Conservation (phyloP, 1,284 basidiomycete species). For the Fistulina hepatica region DNA sequence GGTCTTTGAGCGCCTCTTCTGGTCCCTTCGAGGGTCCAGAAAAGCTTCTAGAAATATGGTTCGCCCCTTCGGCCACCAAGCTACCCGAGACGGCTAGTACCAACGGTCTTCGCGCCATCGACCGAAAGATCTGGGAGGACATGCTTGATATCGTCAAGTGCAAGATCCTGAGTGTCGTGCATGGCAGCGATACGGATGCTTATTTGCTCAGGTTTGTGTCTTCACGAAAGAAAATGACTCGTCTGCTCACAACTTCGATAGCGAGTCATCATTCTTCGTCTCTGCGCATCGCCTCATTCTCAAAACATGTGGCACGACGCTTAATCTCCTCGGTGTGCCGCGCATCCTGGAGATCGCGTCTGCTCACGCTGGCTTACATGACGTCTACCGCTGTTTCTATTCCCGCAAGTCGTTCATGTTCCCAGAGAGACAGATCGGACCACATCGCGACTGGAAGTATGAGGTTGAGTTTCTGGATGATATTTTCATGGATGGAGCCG, state of each 20-base stretch:
- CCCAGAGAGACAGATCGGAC: conserved; percentile 89
- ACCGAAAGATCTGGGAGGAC: conserved; percentile 80
- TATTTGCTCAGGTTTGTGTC: conserved; percentile 81
- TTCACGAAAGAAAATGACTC: too few species aligned
- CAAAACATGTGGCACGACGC: conserved; percentile 98
- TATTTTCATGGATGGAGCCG: conserved; percentile 80
- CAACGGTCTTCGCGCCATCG: conserved; percentile 70
- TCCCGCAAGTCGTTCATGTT: conserved; percentile 99
- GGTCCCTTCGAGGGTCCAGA: conserved; percentile 83
- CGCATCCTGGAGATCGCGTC: conserved; percentile 87
- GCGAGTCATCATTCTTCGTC: conserved; percentile 96
- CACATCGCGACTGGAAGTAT: conserved; percentile 90
- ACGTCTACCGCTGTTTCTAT: conserved; percentile 89
- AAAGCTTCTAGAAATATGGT: conserved; percentile 98
- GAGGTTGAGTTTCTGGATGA: conserved; percentile 90
- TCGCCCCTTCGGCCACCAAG: conserved; percentile 64
- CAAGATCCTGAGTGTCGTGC: conserved; percentile 86
- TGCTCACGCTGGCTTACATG: conserved; percentile 62
- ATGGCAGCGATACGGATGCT: conserved; percentile 85
- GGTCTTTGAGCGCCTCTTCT: conserved; percentile 18
- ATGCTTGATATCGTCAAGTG: conserved; percentile 98
- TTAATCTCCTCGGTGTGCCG: conserved; percentile 90
- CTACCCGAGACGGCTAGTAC: conserved; percentile 41
- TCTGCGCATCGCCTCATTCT: conserved; percentile 94
- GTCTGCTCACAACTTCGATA: conserved; percentile 23